Evolutionary conservation across 164 flowering plant species (phyloP).

Genomic region (Nelumbo lutea): DNA sequence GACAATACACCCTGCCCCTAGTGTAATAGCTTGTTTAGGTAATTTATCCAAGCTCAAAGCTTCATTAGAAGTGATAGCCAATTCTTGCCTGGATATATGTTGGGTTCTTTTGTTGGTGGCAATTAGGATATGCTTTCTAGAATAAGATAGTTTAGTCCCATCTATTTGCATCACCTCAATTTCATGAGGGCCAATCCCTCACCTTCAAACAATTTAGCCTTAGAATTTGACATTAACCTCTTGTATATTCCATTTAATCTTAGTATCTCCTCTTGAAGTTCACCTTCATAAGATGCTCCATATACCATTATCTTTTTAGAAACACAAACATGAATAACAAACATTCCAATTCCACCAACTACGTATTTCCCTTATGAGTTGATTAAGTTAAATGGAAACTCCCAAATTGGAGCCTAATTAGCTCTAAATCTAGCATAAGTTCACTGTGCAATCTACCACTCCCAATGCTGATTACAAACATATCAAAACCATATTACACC

Average conservation of each 20-base stretch:
- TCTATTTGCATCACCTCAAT: slow-evolving; percentile 86
- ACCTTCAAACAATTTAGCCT: slow-evolving; percentile 90
- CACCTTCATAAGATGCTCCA: slow-evolving; percentile 84
- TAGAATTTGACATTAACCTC: slow-evolving; percentile 74
- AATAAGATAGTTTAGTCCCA: slow-evolving; percentile 68
- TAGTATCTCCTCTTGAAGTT: slow-evolving; percentile 84
- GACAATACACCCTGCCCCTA: too few relatives aligned
- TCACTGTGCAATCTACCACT: slow-evolving; percentile 93
- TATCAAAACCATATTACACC: slow-evolving; percentile 67
- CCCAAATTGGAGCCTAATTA: slow-evolving; percentile 92
- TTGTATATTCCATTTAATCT: slow-evolving; percentile 89
- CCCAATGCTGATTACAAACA: slow-evolving; percentile 94
- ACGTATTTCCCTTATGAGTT: slow-evolving; percentile 92
- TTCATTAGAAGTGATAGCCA: too few relatives aligned
- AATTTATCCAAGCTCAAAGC: too few relatives aligned
- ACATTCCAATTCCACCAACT: slow-evolving; percentile 76
- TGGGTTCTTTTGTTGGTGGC: slow-evolving; percentile 94
- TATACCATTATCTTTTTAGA: slow-evolving; percentile 96
- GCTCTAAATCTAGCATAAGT: slow-evolving; percentile 83
- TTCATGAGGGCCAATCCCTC: slow-evolving; percentile 90
- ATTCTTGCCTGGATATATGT: too few relatives aligned
- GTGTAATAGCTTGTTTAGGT: too few relatives aligned
- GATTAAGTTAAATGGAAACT: slow-evolving; percentile 93
- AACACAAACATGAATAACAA: slow-evolving; percentile 98
- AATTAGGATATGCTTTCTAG: slow-evolving; percentile 86